phyloP scores from a whole-genome alignment of 306 rosid genomes.

The Arachis stenosperma region DNA sequence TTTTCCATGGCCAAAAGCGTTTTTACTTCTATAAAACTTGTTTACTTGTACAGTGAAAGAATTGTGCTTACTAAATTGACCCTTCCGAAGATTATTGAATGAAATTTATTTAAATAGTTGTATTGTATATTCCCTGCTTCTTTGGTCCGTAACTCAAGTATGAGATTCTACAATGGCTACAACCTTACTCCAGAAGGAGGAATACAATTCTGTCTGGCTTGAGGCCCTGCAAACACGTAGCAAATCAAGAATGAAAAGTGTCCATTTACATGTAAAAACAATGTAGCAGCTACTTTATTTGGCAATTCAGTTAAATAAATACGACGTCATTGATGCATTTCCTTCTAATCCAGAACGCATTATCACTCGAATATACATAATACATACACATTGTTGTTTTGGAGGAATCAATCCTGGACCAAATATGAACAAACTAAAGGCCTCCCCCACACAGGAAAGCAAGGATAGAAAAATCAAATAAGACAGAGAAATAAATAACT shows the following conservation, averaged over 20 bases:
- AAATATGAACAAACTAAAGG: slow-evolving; percentile 21
- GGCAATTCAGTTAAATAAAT: slow-evolving; percentile 5
- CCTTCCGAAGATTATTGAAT: not conserved
- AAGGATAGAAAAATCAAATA: not conserved
- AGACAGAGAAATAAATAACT: not conserved
- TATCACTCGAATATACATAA: not conserved
- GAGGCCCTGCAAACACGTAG: slow-evolving; percentile 5
- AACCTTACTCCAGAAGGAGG: not conserved
- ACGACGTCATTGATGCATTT: slow-evolving; percentile 2
- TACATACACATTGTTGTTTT: not conserved
- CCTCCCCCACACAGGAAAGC: slow-evolving; percentile 21
- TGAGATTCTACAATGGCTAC: not conserved
- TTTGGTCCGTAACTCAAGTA: not conserved
- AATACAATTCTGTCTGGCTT: not conserved
- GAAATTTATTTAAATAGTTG: not conserved
- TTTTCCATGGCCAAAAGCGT: too few species aligned
- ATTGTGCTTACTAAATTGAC: not conserved
- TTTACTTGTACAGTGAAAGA: too few species aligned
- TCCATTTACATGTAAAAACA: not conserved
- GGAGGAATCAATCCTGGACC: slow-evolving; percentile 6
- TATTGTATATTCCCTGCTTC: not conserved
- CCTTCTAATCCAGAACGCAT: slow-evolving; percentile 8
- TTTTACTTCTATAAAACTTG: too few species aligned
- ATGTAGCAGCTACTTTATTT: not conserved
- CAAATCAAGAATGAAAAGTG: not conserved